Evolutionary conservation across 345 rosid genomes (phyloP), one percentile per base, ranked within the genome.

Genomic region (Hibiscus syriacus): DNA sequence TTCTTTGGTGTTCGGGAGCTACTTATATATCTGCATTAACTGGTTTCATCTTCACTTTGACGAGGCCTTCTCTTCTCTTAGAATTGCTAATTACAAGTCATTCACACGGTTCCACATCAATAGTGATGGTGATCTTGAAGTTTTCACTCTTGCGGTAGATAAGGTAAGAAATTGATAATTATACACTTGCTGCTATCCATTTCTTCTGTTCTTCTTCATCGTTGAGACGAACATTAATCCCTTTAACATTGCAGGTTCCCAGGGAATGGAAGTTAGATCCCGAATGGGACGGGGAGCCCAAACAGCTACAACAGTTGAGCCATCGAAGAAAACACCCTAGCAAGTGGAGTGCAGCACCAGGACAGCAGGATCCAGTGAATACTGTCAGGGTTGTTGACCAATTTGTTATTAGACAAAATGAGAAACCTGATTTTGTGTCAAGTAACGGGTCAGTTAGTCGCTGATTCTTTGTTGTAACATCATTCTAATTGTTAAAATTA

Each of bases 31-130:
- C n/a, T n/a, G n/a, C n/a, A n/a, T n/a, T n/a, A n/a, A n/a, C n/a
- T n/a, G n/a, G n/a, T 81, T 94, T 75, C 97, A 91, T 76, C 41
- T 94, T 64, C 99, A 94, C 85, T 94, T 94, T 52, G 97, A 94
- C 46, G 99, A 94, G 81, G 99, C 99, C 53, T 94, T 94, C 83
- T 94, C 99, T 8, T 94, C 99, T 0, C 96, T 94, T 30, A 81
- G 99, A 77, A 94, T 94, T 71, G 99, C 99, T 73, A 94, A 94
- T 76, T n/a, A n/a, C n/a, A n/a, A n/a, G n/a, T n/a, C n/a, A n/a
- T n/a, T n/a, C n/a, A n/a, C n/a, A n/a, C n/a, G n/a, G n/a, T n/a
- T n/a, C n/a, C n/a, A n/a, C n/a, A n/a, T n/a, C n/a, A n/a, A n/a
- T n/a, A n/a, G n/a, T n/a, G n/a, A n/a, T n/a, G n/a, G n/a, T n/a